A percentile compares a stretch with the other conserved stretches of the same genome.
phyloP scores from a whole-genome alignment of 352 stramenopile species.

The Blastocystis sp. region DNA sequence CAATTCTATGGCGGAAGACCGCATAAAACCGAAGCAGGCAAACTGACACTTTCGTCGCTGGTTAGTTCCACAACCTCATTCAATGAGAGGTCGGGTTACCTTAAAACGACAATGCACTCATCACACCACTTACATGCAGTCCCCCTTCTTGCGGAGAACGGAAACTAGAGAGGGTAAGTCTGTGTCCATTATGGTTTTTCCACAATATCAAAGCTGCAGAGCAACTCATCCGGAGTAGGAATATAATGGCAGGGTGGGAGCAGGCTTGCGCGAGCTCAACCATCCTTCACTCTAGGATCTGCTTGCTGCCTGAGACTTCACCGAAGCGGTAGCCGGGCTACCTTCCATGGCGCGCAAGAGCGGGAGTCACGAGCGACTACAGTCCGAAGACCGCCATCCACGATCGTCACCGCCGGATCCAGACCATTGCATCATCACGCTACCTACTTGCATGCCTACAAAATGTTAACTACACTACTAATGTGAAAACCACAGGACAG shows the following conservation, averaged over 20 bases:
- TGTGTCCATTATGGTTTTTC: conserved; percentile 70
- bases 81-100: conserved; percentile 1
- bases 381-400: background rate
- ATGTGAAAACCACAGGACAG: conserved; percentile 7
- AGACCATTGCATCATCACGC: background rate
- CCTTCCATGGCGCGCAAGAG: conserved; percentile 69
- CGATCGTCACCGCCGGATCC: conserved; percentile 23
- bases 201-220: conserved; percentile 68
- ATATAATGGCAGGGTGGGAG: conserved; percentile 69
- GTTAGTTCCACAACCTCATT: conserved; percentile 53
- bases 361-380: conserved; percentile 46
- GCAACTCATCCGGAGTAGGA: conserved; percentile 70
- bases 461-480: conserved; percentile 53
- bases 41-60: conserved; percentile 60
- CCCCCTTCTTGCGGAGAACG: too few relatives aligned
- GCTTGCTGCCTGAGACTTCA: conserved; percentile 68
- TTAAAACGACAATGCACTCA: conserved; percentile 59
- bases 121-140: background rate
- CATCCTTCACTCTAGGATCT: conserved; percentile 69
- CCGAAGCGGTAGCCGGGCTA: conserved; percentile 60
- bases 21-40: conserved; percentile 24
- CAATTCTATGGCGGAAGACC: conserved; percentile 13
- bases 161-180: conserved; percentile 5
- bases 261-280: conserved; percentile 68
- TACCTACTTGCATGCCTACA: background rate